phyloP scores from a whole-genome alignment of 495 filamentous ascomycete species.

The Delitschia confertaspora region DNA sequence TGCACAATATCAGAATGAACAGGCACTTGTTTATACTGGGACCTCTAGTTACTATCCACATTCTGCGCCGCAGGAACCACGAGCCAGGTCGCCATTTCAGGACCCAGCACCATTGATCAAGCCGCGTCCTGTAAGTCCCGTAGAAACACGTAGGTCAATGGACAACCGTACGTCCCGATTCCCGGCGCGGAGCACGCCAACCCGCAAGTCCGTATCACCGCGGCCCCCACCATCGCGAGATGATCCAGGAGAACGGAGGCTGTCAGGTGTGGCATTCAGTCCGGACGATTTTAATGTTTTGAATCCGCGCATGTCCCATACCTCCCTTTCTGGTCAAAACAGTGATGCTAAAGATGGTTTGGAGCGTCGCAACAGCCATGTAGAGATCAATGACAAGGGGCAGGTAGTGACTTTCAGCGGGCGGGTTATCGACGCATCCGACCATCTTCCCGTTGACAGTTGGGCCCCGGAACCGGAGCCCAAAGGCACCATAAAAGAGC shows the following conservation, averaged over 20 bases:
- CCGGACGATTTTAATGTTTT: slow-evolving; percentile 78
- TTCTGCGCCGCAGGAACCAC: slow-evolving; percentile 20
- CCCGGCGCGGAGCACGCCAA: slow-evolving; percentile 46
- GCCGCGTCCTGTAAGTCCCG: slow-evolving; percentile 51
- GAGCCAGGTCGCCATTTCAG: slow-evolving; percentile 15
- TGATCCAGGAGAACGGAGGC: slow-evolving; percentile 37
- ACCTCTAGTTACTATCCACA: slow-evolving; percentile 20
- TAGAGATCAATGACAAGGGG: slow-evolving; percentile 24
- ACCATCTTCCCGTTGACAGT: slow-evolving; percentile 80
- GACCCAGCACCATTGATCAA: slow-evolving; percentile 33
- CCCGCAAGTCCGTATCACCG: slow-evolving; percentile 71
- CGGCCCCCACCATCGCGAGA: slow-evolving; percentile 46
- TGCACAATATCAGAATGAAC: slow-evolving; percentile 26
- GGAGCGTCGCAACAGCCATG: slow-evolving; percentile 8
- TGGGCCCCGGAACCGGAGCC: slow-evolving; percentile 92
- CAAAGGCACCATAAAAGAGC: slow-evolving; percentile 48
- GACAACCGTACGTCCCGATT: slow-evolving; percentile 16
- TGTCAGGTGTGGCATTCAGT: slow-evolving; percentile 68
- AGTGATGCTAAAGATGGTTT: background rate
- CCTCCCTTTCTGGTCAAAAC: slow-evolving; percentile 7
- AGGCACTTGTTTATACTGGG: no score
- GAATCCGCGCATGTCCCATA: slow-evolving; percentile 45
- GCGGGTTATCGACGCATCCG: slow-evolving; percentile 80
- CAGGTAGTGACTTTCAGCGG: slow-evolving; percentile 74
- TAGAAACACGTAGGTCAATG: background rate